Conservation (phyloP, 83 land plant genomes). For the Diphasiastrum complanatum region DNA sequence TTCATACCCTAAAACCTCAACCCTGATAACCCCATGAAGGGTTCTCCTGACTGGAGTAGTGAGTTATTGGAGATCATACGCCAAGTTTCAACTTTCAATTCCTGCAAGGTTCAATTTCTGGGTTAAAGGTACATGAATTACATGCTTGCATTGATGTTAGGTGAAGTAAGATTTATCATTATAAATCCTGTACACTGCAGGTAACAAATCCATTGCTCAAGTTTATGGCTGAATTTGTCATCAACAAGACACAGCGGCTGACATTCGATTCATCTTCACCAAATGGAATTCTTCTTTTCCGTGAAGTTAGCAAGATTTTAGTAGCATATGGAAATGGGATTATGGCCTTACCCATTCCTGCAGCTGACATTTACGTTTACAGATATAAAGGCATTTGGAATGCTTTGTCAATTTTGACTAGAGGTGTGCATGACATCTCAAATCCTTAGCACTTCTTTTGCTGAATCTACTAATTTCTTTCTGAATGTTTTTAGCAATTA, state of each 20-base stretch:
- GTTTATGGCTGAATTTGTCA: slow-evolving; percentile 92
- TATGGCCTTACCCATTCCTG: slow-evolving; percentile 55
- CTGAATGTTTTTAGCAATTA: no score
- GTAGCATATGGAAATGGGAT: slow-evolving; percentile 93
- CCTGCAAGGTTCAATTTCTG: no score
- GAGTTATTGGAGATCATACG: no score
- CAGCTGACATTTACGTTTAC: slow-evolving; percentile 64
- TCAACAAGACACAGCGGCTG: slow-evolving; percentile 81
- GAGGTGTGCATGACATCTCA: slow-evolving; percentile 65
- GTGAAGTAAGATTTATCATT: no score
- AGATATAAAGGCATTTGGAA: slow-evolving; percentile 97
- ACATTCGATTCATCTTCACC: slow-evolving; percentile 96
- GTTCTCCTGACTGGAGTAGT: no score
- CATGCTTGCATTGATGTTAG: no score
- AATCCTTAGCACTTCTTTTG: no score
- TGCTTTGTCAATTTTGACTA: slow-evolving; percentile 59
- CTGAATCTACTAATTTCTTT: no score
- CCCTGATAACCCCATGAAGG: no score
- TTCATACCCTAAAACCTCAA: no score
- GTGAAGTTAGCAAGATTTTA: slow-evolving; percentile 88
- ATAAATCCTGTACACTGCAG: slow-evolving; percentile 35
- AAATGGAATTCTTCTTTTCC: slow-evolving; percentile 94
- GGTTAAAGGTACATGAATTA: no score
- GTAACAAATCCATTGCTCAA: slow-evolving; percentile 90
- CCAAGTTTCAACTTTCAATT: no score